Evolutionary conservation across 306 rosid species (phyloP), one percentile per base, ranked within the genome.

Genomic region (Medicago truncatula): DNA sequence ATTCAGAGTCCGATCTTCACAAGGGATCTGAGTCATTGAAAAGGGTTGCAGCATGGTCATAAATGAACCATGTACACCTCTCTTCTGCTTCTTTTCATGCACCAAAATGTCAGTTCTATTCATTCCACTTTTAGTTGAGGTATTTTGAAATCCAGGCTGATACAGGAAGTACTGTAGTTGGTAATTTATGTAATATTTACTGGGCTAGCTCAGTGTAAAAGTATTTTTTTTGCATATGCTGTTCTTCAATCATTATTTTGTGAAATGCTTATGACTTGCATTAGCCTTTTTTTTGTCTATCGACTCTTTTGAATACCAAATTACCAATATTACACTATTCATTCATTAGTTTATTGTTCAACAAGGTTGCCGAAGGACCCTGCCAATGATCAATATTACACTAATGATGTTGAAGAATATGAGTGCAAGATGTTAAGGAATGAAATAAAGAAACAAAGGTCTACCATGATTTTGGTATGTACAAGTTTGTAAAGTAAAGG

Each of bases 21-120:
- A 92, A 86, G 84, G 92, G 95, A 64, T 64, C 87, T 38, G 93
- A 83, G 82, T 80, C 99, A 66, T 83, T 96, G 83, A 88, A 87
- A 84, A 83, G 80, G 65, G 91, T 88, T 70, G 84, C 93, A 6
- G 91, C 87, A 70, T 64, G 87, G 76, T 66, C 78, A 71, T 41
- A 65, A 31, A 41, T 88, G 88, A 85, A 76, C 36, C 2, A 4
- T 17, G 60, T 68, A 58, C 62, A 47, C 40, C 76, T 73, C 41
- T 70, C 75, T 58, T 28, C 68, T 28, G 64, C 58, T 34, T 60
- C 54, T 57, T 41, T 25, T 59, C 23, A 63, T 78, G 81, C 50
- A 64, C 76, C 47, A 9, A 73, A 74, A 53, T 76, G 28, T 77
- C 46, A 61, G 59, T 62, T 80, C 12, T 16, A 58, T 65, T 77